phyloP scores from a whole-genome alignment of 2,329 filamentous ascomycete genomes.

The Didymella segeticola region DNA sequence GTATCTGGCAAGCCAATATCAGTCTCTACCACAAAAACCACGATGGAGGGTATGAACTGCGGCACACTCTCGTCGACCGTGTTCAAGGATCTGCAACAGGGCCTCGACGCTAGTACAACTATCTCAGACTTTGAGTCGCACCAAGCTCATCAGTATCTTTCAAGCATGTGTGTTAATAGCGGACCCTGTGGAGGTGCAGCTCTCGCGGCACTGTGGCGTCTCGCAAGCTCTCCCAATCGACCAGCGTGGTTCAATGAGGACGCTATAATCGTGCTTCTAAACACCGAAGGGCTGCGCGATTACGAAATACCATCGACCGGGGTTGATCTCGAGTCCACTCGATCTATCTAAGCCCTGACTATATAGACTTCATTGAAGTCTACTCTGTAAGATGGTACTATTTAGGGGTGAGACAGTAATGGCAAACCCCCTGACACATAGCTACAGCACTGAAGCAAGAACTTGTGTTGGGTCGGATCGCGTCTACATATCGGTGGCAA shows the following conservation, averaged over 20 bases:
- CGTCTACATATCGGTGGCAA: no score
- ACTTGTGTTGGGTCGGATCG: no score
- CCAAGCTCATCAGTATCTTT: conserved; percentile 62
- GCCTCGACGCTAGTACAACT: conserved; percentile 66
- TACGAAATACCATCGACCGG: conserved; percentile 15
- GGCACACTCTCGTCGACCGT: conserved; percentile 71
- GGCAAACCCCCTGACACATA: no score
- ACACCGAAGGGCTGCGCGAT: conserved; percentile 65
- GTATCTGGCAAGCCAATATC: conserved; percentile 56
- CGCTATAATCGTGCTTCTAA: conserved; percentile 70
- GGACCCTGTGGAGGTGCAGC: conserved; percentile 70
- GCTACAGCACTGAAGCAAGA: no score
- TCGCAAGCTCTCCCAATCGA: conserved; percentile 48
- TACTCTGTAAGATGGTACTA: not conserved
- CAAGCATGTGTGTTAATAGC: conserved; percentile 54
- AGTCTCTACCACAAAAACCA: conserved; percentile 66
- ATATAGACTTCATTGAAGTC: not conserved
- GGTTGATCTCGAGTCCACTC: not conserved
- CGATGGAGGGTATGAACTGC: conserved; percentile 78
- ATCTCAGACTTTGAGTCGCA: conserved; percentile 71
- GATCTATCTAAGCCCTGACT: not conserved
- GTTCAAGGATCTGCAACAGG: conserved; percentile 65
- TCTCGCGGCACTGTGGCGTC: conserved; percentile 63
- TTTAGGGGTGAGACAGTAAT: not conserved
- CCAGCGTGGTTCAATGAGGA: conserved; percentile 51